A percentile compares a stretch with the other conserved stretches of the same genome.
Conservation (phyloP, 352 stramenopile species). For the Phytophthora pini region DNA sequence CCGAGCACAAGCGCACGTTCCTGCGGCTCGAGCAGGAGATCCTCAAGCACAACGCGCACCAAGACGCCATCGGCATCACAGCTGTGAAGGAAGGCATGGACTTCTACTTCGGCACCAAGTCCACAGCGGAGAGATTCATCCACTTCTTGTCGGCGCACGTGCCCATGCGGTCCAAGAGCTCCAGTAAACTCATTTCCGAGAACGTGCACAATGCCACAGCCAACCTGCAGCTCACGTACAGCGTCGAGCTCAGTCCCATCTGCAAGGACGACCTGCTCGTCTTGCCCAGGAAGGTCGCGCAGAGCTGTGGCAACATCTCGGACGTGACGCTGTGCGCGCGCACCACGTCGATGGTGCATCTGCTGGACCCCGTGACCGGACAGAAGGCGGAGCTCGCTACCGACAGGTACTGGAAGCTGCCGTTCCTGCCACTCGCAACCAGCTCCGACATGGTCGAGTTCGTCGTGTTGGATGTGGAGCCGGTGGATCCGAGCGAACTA, state of each 20-base stretch:
- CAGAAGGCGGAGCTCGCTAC: conserved; percentile 59
- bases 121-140: conserved; percentile 61
- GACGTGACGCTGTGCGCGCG: conserved; percentile 65
- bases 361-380: conserved; percentile 66
- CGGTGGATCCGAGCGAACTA: conserved; percentile 39
- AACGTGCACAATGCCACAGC: conserved; percentile 68
- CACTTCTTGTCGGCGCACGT: conserved; percentile 68
- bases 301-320: conserved; percentile 71
- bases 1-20: conserved; percentile 80
- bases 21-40: conserved; percentile 75
- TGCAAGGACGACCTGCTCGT: conserved; percentile 82
- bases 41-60: conserved; percentile 76
- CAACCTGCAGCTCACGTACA: conserved; percentile 75
- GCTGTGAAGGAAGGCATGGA: conserved; percentile 80
- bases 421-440: conserved; percentile 66
- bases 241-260: conserved; percentile 73
- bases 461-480: conserved; percentile 75
- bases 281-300: conserved; percentile 60
- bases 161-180: conserved; percentile 72
- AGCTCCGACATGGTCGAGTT: conserved; percentile 73
- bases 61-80: conserved; percentile 64
- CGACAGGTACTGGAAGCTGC: conserved; percentile 79
- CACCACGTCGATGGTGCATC: conserved; percentile 67
- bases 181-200: conserved; percentile 80
- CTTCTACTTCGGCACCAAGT: conserved; percentile 79